phyloP scores from a whole-genome alignment of 176 grass and related monocot species.

The Areca catechu region DNA sequence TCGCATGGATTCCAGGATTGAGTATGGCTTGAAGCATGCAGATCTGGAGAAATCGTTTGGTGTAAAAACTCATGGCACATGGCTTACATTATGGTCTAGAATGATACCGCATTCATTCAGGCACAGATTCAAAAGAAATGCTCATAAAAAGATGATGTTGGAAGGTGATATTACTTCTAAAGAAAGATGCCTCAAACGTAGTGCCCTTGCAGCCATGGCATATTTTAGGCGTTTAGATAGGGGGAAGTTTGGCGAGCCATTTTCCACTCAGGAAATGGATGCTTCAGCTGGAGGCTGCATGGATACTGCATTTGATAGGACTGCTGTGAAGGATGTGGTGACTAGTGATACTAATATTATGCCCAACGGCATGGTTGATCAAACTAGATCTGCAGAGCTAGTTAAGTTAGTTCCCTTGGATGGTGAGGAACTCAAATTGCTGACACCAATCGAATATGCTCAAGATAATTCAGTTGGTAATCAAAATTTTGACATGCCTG shows the following conservation, averaged over 20 bases:
- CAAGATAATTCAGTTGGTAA: slow-evolving; percentile 5
- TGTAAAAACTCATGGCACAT: slow-evolving; percentile 40
- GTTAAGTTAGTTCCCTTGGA: slow-evolving; percentile 4
- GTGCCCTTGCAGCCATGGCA: slow-evolving; percentile 63
- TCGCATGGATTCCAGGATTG: slow-evolving; percentile 37
- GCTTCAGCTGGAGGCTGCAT: slow-evolving; percentile 35
- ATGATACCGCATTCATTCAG: slow-evolving; percentile 37
- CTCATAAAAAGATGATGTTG: slow-evolving; percentile 39
- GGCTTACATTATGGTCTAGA: slow-evolving; percentile 52
- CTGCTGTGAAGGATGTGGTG: slow-evolving; percentile 1
- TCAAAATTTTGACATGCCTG: slow-evolving; percentile 12
- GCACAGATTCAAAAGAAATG: slow-evolving; percentile 50
- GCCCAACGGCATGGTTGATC: not conserved
- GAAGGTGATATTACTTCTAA: slow-evolving; percentile 56
- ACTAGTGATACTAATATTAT: slow-evolving; percentile 2
- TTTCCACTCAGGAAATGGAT: slow-evolving; percentile 21
- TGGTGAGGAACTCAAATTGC: slow-evolving; percentile 17
- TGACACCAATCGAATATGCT: slow-evolving; percentile 8
- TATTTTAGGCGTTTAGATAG: slow-evolving; percentile 41
- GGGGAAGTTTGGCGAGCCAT: slow-evolving; percentile 26
- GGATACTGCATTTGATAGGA: slow-evolving; percentile 14
- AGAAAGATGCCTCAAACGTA: slow-evolving; percentile 67
- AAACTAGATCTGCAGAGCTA: not conserved
- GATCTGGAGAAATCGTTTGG: slow-evolving; percentile 72
- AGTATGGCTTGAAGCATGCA: slow-evolving; percentile 51